Evolutionary conservation across 805 yeast species (phyloP), one percentile per base, ranked within the genome.

Genomic region (Scheffersomyces spartinae): DNA sequence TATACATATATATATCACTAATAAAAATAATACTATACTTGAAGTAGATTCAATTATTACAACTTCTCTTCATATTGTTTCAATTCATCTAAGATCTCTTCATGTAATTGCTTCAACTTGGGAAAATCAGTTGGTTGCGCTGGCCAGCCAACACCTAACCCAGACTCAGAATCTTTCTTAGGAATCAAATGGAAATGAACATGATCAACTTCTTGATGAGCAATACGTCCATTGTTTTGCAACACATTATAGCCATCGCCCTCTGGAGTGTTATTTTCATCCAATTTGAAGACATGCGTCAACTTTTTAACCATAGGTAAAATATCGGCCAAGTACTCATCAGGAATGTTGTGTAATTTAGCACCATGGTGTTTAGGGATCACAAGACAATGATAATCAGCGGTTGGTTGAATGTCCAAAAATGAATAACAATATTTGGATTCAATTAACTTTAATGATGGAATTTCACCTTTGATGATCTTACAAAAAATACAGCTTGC

Each of bases 141-240:
- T n/a, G 97, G 97, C 97, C 98, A 91, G 15, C 91, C 95, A 17
- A 88, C 84, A 18, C 65, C 67, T 35, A 88, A 65, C 1, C 98
- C 98, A 11, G 86, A 62, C 20, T 67, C 65, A 2, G 52, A 59
- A 41, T 74, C 76, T 31, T 67, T 68, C 68, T 88, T 88, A 26
- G 98, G 98, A 47, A 88, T 88, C 51, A 88, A 71, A 52, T 88
- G 98, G 69, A 91, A 81, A 52, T 88, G 98, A 31, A 91, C 96
- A 49, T 88, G 98, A 39, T 81, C 91, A 30, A 91, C 97, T 29
- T 68, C 78, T 60, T 88, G 98, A 48, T 91, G 97, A 8, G 97
- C 98, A 45, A 86, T 75, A 47, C 82, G 60, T 25, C 97, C 97
- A 41, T 88, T 91, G 64, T 88, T 91, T 54, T 86, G 97, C 38